Evolutionary conservation across 495 filamentous ascomycete species (phyloP).

Genomic region (Lineolata rhizophorae): DNA sequence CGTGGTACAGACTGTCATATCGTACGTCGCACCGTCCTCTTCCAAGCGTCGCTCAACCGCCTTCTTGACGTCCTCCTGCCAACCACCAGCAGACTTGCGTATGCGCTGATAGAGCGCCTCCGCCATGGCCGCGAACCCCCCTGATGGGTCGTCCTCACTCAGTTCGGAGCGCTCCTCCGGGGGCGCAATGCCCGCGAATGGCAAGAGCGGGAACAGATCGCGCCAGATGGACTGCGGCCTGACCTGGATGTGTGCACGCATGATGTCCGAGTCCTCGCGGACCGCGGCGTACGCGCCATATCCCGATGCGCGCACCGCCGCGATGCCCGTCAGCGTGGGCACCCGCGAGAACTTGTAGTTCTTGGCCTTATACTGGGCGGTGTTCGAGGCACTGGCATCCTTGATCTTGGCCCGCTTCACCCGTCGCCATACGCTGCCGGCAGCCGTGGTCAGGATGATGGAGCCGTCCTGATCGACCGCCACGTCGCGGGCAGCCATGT

Average conservation of each 20-base stretch:
- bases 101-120: slow-evolving; percentile 22
- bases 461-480: slow-evolving; percentile 83
- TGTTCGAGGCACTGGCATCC: slow-evolving; percentile 32
- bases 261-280: slow-evolving; percentile 44
- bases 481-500: slow-evolving; percentile 72
- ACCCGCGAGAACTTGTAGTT: slow-evolving; percentile 89
- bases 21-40: too few species aligned
- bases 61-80: too few species aligned
- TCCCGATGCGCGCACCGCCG: slow-evolving; percentile 62
- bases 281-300: slow-evolving; percentile 80
- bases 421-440: slow-evolving; percentile 78
- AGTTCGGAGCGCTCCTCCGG: slow-evolving; percentile 9
- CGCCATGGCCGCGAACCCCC: slow-evolving; percentile 24
- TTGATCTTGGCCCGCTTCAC: slow-evolving; percentile 63
- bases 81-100: too few species aligned
- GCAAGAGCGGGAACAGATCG: slow-evolving; percentile 46
- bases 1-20: slow-evolving; percentile 28
- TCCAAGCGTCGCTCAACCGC: too few species aligned
- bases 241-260: slow-evolving; percentile 40
- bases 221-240: slow-evolving; percentile 44
- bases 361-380: slow-evolving; percentile 34
- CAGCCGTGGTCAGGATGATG: slow-evolving; percentile 80
- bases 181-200: slow-evolving; percentile 24
- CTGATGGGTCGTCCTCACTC: slow-evolving; percentile 18
- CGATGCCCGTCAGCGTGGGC: slow-evolving; percentile 62